Base-by-base conservation (phyloP, 208 protist genomes). In the Trypanosoma melophagium region DNA sequence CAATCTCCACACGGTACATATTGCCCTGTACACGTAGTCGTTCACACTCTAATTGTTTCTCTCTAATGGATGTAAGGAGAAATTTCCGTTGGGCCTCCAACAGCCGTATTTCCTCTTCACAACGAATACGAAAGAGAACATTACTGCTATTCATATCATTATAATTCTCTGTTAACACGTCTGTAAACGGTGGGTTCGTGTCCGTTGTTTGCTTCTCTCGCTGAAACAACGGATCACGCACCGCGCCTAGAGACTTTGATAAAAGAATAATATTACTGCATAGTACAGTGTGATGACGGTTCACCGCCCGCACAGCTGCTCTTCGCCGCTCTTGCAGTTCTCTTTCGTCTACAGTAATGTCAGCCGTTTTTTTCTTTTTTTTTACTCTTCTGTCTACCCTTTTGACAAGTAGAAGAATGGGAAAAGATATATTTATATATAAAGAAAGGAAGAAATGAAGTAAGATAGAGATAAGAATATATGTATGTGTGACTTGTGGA, bases 41-140 rank as follows among this genome's bases (percentile, higher is more conserved):
- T 12, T 63, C 58, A 45, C 58, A 63, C 17, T 51, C 44, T 24
- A 63, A 49, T n/a, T 28, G 40, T 24, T 53, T 53, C 22, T 52
- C 12, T 31, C 3, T 45, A 12, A 63, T 38, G 35, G 58, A 24
- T 24, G 21, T 22, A 7, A 22, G 22, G 13, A 63, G 21, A 50
- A 63, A 63, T 41, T 4, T 41, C 12, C 41, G 19, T 28, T 63
- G 58, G 17, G 58, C 40, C 42, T 53, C 58, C 13, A 63, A 10
- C 24, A 52, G 42, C 2, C 12, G 22, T 16, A 41, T 51, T 17
- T 63, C 58, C 44, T 63, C 58, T 22, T 63, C 58, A 45, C 42
- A 63, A 3, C 58, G 40, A 5, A 63, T 21, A 41, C 41, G 58
- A 17, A 63, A 63, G 1, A 63, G 21, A 31, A 31, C 9, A 9